phyloP scores from a whole-genome alignment of 805 yeast species.

The Spathaspora boniae region DNA sequence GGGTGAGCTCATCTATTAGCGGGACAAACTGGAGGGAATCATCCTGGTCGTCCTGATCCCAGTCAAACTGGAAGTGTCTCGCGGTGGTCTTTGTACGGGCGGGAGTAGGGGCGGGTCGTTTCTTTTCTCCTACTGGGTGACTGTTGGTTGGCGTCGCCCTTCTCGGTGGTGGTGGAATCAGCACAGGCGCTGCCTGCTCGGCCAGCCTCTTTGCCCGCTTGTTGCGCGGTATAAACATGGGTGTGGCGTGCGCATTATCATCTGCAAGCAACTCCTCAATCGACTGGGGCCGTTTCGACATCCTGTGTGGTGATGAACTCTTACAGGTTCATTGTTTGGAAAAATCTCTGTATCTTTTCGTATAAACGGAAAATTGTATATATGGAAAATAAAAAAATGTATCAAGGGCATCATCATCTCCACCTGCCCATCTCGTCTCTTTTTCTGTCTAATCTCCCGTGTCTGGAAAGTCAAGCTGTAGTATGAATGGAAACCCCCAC shows the following conservation, averaged over 20 bases:
- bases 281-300: constrained; percentile 23
- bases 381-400: neutral
- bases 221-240: constrained; percentile 19
- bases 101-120: neutral
- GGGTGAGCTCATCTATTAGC: constrained; percentile 16
- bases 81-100: neutral
- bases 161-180: constrained; percentile 1
- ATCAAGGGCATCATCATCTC: neutral
- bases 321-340: no score
- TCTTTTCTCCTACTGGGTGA: constrained; percentile 4
- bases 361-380: neutral
- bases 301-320: no score
- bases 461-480: no score
- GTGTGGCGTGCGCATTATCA: constrained; percentile 12
- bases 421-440: no score
- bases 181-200: constrained; percentile 2
- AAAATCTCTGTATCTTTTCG: neutral
- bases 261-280: constrained; percentile 19
- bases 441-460: no score
- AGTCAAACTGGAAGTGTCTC: constrained; percentile 54
- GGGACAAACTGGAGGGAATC: constrained; percentile 49
- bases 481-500: neutral
- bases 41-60: constrained; percentile 70
- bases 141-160: constrained; percentile 1
- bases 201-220: constrained; percentile 12